A percentile compares a stretch with the other conserved stretches of the same genome.
phyloP scores from a whole-genome alignment of 2,329 filamentous ascomycete genomes.

The Catunica adiposa region DNA sequence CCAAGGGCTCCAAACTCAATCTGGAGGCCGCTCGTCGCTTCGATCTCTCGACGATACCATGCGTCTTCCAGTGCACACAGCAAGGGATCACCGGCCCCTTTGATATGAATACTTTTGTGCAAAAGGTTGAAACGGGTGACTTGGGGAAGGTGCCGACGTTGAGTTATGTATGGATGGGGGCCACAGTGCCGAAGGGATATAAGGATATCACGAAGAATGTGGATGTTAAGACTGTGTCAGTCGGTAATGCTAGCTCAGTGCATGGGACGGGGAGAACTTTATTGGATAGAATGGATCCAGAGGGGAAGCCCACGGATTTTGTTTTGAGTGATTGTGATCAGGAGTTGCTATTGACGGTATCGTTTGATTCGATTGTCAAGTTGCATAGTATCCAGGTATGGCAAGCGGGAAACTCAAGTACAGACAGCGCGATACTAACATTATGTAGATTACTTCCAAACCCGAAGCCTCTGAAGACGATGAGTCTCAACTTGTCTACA shows the following conservation, averaged over 20 bases:
- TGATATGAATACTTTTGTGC: too few species aligned
- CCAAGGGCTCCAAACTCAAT: too few species aligned
- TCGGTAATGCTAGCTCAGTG: too few species aligned
- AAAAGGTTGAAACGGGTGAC: too few species aligned
- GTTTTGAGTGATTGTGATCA: conserved; percentile 95
- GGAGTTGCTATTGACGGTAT: conserved; percentile 83
- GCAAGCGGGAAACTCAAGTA: conserved; percentile 4
- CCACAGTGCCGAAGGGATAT: conserved; percentile 63
- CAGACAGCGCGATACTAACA: neutral
- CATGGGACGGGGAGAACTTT: too few species aligned
- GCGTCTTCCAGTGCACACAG: too few species aligned
- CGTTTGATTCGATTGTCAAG: conserved; percentile 77
- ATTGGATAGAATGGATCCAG: neutral
- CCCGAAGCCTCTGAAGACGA: conserved; percentile 27
- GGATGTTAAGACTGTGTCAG: conserved; percentile 54
- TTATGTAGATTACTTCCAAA: conserved; percentile 61
- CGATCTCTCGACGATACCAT: too few species aligned
- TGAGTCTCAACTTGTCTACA: conserved; percentile 57
- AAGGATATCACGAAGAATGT: conserved; percentile 67
- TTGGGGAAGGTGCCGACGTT: neutral
- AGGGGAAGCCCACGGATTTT: conserved; percentile 47
- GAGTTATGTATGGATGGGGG: conserved; percentile 49
- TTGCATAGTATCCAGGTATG: conserved; percentile 61
- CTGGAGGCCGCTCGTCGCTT: too few species aligned
- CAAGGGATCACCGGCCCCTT: neutral